A percentile compares a stretch with the other conserved stretches of the same genome.
phyloP scores from a whole-genome alignment of 177 flowering plant genomes.

The Vitis hybrid region DNA sequence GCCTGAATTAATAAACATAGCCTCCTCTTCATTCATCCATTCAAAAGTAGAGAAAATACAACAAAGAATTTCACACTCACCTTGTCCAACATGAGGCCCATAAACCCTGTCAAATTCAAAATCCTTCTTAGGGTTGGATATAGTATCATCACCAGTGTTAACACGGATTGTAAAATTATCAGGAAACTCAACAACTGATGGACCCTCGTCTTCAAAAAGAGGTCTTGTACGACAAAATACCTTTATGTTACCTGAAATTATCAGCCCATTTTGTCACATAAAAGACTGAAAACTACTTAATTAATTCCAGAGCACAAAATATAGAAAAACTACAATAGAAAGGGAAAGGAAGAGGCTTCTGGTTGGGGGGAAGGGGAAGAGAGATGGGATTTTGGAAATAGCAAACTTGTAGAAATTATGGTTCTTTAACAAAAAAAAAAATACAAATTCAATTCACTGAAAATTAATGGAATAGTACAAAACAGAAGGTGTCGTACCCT shows the following conservation, averaged over 20 bases:
- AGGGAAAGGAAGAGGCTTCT: neutral
- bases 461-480: too few relatives aligned
- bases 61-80: conserved; percentile 30
- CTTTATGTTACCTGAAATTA: conserved; percentile 77
- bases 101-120: conserved; percentile 96
- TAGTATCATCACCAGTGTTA: conserved; percentile 63
- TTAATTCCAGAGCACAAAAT: neutral
- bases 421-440: too few relatives aligned
- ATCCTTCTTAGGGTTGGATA: conserved; percentile 80
- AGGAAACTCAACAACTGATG: conserved; percentile 84
- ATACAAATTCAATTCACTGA: too few relatives aligned
- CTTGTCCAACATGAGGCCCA: conserved; percentile 99
- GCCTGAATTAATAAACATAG: neutral
- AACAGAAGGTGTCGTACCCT: too few relatives aligned
- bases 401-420: neutral
- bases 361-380: neutral
- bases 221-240: conserved; percentile 94
- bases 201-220: conserved; percentile 91
- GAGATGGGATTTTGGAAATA: neutral
- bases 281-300: neutral
- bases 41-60: neutral
- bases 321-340: neutral
- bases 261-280: conserved; percentile 5
- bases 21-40: neutral
- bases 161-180: conserved; percentile 83